Percentiles rank a stretch among this genome's conserved stretches.
Conservation (phyloP, 1,139 yeast species). For the Hemisphaericaspora subhashii region DNA sequence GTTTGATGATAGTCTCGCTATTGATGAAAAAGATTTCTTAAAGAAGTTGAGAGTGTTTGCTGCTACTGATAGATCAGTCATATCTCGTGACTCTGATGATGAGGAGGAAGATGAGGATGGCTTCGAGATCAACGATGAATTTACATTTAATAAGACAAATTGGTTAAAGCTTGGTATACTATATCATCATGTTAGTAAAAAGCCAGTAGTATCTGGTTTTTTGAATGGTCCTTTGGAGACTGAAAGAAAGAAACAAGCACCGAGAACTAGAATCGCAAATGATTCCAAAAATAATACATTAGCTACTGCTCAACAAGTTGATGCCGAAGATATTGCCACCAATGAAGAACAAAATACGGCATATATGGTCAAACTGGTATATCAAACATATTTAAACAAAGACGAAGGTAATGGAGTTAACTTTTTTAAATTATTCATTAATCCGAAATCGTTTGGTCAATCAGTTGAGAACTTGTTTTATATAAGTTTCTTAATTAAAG, state of each 20-base stretch:
- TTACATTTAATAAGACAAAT: slow-evolving; percentile 41
- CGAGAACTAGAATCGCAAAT: slow-evolving; percentile 38
- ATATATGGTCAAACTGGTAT: slow-evolving; percentile 52
- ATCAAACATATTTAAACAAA: slow-evolving; percentile 36
- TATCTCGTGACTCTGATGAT: slow-evolving; percentile 14
- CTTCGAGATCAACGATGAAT: slow-evolving; percentile 18
- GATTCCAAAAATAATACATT: slow-evolving; percentile 39
- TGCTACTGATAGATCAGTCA: slow-evolving; percentile 19
- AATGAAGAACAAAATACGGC: slow-evolving; percentile 59
- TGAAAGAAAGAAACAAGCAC: slow-evolving; percentile 48
- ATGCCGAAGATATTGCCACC: slow-evolving; percentile 49
- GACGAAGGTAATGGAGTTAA: slow-evolving; percentile 43
- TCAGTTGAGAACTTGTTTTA: slow-evolving; percentile 83
- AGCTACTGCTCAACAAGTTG: slow-evolving; percentile 56
- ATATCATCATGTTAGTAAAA: slow-evolving; percentile 46
- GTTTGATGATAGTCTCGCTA: slow-evolving; percentile 47
- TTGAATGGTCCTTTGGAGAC: slow-evolving; percentile 73
- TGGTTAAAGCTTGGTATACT: slow-evolving; percentile 65
- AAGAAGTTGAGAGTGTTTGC: slow-evolving; percentile 38
- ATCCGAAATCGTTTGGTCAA: slow-evolving; percentile 76
- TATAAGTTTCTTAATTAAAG: slow-evolving; percentile 75
- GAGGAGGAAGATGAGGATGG: slow-evolving; percentile 13
- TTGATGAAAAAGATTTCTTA: slow-evolving; percentile 50
- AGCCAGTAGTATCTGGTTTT: slow-evolving; percentile 57
- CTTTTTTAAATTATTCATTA: slow-evolving; percentile 64